Conservation (phyloP, 768 basidiomycete genomes). For the Paxillus ammoniavirescens region DNA sequence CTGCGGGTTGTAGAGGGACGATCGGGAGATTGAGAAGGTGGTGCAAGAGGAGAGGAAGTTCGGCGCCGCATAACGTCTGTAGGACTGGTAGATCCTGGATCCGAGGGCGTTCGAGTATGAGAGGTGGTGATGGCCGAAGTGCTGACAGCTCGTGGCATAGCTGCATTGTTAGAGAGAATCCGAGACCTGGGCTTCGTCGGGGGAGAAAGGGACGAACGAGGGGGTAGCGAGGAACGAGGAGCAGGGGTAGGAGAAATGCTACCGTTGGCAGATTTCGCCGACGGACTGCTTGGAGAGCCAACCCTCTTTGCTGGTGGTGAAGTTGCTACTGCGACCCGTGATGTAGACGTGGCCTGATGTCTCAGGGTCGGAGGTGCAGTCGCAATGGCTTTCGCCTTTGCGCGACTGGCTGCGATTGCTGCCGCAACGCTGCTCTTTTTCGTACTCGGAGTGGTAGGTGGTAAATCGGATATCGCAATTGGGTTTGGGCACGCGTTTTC, state of each 20-base stretch:
- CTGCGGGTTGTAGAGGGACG: constrained; percentile 38
- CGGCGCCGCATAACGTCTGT: constrained; percentile 37
- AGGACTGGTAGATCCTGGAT: constrained; percentile 24
- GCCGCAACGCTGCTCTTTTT: constrained; percentile 87
- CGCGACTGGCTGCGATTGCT: constrained; percentile 86
- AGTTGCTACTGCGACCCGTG: constrained; percentile 49
- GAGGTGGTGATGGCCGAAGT: constrained; percentile 27
- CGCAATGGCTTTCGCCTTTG: constrained; percentile 83
- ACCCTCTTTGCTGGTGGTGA: constrained; percentile 41
- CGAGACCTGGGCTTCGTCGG: constrained; percentile 42
- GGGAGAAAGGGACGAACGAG: constrained; percentile 48
- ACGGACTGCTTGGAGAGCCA: constrained; percentile 41
- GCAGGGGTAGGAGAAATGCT: constrained; percentile 36
- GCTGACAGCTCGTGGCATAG: constrained; percentile 46
- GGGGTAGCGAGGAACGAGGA: constrained; percentile 48
- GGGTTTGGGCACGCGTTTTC: constrained; percentile 81
- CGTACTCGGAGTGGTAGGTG: constrained; percentile 51
- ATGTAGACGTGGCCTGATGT: constrained; percentile 76
- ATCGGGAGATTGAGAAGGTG: constrained; percentile 27
- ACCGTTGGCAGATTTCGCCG: constrained; percentile 41
- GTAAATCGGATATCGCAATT: constrained; percentile 35
- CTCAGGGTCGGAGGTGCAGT: constrained; percentile 76
- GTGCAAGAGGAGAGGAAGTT: constrained; percentile 49
- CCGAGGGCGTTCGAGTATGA: constrained; percentile 47
- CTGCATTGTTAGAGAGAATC: constrained; percentile 36